Conservation (phyloP, 208 protist species). For the Wallacemonas sp. region DNA sequence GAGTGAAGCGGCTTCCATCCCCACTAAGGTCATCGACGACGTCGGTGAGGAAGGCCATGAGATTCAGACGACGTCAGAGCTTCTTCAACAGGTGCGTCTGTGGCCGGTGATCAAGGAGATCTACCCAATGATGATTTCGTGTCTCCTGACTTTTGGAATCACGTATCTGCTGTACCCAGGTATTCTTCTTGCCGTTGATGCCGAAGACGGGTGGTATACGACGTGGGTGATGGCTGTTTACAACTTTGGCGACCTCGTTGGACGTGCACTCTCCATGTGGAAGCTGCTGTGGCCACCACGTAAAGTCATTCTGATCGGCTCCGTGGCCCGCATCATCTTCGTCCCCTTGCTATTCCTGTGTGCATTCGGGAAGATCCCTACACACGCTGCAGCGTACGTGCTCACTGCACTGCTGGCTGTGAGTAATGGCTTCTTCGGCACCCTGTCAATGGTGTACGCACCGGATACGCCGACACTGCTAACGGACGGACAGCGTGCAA, state of each 20-base stretch:
- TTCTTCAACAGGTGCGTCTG: slow-evolving; percentile 55
- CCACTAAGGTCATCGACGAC: neutral
- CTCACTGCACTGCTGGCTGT: slow-evolving; percentile 52
- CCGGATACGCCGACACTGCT: slow-evolving; percentile 34
- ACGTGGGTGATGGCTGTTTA: slow-evolving; percentile 68
- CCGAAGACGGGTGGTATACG: slow-evolving; percentile 58
- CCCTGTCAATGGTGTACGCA: slow-evolving; percentile 75
- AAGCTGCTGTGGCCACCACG: slow-evolving; percentile 46
- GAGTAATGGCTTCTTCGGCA: slow-evolving; percentile 78
- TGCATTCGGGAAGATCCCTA: slow-evolving; percentile 49
- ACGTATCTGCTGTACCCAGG: slow-evolving; percentile 83
- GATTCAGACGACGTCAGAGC: slow-evolving; percentile 50
- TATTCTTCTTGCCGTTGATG: slow-evolving; percentile 55
- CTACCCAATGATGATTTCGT: slow-evolving; percentile 75
- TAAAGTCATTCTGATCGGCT: slow-evolving; percentile 29
- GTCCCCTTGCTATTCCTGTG: slow-evolving; percentile 78
- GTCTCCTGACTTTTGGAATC: slow-evolving; percentile 55
- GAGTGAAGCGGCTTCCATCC: neutral
- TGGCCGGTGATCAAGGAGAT: slow-evolving; percentile 68
- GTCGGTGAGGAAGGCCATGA: slow-evolving; percentile 6
- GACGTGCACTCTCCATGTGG: slow-evolving; percentile 43
- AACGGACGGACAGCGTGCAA: slow-evolving; percentile 52
- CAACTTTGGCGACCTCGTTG: slow-evolving; percentile 68
- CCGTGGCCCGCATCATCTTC: slow-evolving; percentile 48
- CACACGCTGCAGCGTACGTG: slow-evolving; percentile 42